Conservation (phyloP, 208 protist species). For the Trypanosoma brucei region DNA sequence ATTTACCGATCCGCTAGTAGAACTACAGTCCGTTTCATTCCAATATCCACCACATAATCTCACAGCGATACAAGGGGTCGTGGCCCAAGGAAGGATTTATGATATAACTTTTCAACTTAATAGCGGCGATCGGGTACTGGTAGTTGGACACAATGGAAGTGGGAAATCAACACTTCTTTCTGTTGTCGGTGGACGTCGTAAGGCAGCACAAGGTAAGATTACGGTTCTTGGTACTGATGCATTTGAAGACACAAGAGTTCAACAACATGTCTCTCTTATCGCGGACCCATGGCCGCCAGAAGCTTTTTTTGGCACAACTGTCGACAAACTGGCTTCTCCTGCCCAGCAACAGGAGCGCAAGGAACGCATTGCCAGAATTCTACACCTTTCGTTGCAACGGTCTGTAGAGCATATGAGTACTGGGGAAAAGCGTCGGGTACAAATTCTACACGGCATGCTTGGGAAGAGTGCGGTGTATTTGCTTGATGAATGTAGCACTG, state of each 20-base stretch:
- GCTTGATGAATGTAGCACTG: constrained; percentile 85
- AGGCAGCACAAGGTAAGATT: constrained; percentile 46
- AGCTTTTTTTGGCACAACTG: constrained; percentile 73
- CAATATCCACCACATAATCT: constrained; percentile 32
- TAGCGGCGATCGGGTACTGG: constrained; percentile 77
- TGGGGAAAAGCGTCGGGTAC: constrained; percentile 63
- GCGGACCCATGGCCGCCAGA: constrained; percentile 68
- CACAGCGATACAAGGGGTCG: neutral
- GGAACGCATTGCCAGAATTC: constrained; percentile 26
- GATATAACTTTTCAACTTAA: constrained; percentile 37
- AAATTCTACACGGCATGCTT: constrained; percentile 70
- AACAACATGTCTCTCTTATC: constrained; percentile 46
- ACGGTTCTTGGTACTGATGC: constrained; percentile 57
- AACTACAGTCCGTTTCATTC: constrained; percentile 33
- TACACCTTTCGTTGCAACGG: constrained; percentile 44
- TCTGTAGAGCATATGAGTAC: constrained; percentile 64
- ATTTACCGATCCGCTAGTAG: constrained; percentile 25
- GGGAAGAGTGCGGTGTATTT: constrained; percentile 43
- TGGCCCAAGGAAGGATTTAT: constrained; percentile 18
- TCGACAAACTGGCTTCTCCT: constrained; percentile 49
- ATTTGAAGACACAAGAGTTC: constrained; percentile 78
- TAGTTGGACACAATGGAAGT: constrained; percentile 94
- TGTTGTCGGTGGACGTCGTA: constrained; percentile 77
- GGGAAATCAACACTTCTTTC: constrained; percentile 95
- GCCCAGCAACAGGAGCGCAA: constrained; percentile 30